Evolutionary conservation across 352 stramenopile genomes (phyloP).

Genomic region (Globisporangium acanthophoron): DNA sequence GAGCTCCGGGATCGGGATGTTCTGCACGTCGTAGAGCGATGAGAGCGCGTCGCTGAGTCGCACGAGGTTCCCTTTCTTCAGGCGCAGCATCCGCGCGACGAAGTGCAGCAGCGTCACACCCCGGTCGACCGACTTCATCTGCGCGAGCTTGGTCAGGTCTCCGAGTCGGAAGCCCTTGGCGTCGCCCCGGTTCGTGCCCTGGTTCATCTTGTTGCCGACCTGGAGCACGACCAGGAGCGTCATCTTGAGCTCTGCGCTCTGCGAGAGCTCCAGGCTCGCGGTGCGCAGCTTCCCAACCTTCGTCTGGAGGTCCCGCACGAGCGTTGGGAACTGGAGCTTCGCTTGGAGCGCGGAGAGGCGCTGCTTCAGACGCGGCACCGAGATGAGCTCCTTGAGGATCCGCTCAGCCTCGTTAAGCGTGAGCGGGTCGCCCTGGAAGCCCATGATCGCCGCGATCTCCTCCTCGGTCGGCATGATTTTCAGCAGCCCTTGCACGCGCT

Average conservation of each 20-base stretch:
- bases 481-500: constrained; percentile 80
- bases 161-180: constrained; percentile 68
- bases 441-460: constrained; percentile 66
- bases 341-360: constrained; percentile 51
- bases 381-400: constrained; percentile 76
- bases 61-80: constrained; percentile 63
- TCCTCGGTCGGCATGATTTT: constrained; percentile 88
- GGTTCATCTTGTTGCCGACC: constrained; percentile 86
- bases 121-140: constrained; percentile 63
- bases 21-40: constrained; percentile 73
- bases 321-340: constrained; percentile 56
- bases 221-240: constrained; percentile 69
- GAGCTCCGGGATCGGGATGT: constrained; percentile 69
- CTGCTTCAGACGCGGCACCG: constrained; percentile 62
- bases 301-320: constrained; percentile 55
- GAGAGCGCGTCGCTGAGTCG: constrained; percentile 53
- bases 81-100: constrained; percentile 57
- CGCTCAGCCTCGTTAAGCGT: constrained; percentile 76
- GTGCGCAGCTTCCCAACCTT: constrained; percentile 60
- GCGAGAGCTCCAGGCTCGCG: constrained; percentile 49
- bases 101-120: constrained; percentile 69
- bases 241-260: constrained; percentile 65
- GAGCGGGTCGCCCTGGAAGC: constrained; percentile 51
- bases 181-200: constrained; percentile 52
- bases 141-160: constrained; percentile 62